Base-by-base conservation (phyloP, 2,329 filamentous ascomycete genomes). In the Cryphonectria nitschkei region DNA sequence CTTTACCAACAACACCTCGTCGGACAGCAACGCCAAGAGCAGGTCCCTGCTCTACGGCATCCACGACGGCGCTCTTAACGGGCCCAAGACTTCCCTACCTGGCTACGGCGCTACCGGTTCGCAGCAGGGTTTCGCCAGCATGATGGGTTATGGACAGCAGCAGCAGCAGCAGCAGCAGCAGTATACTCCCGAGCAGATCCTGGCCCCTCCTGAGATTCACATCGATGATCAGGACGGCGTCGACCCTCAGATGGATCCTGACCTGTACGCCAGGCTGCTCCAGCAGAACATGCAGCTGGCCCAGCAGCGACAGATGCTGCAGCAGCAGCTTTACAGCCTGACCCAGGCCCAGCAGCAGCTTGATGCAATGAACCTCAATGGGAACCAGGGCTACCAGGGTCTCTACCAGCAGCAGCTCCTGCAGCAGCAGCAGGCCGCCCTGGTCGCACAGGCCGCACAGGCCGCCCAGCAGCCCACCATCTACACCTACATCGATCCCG, bases 221-320 rank as follows among this genome's bases (percentile, higher is more conserved):
- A 87, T 96, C 67, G 88, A 91, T 71, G 89, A 91, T 74, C 87
- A 90, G 76, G 86, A 86, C 63, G 63, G 32, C n/a, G 89, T 34
- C 7, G 71, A 92, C 76, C 88, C 93, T 73, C 87, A 90, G 75
- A 93, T 97, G 83, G 96, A 98, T 77, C 94, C 95, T 67, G 91
- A 89, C 73, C 81, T 97, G 68, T 96, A 97, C 75, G 93, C 94
- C 68, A 94, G 97, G 81, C 86, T 98, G 74, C 89, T 98, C 78
- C 92, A 94, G 70, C 97, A 94, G 77, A 97, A 98, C 80, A 84
- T 96, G 79, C 97, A 97, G 78, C 87, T 99, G 66, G 94, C 94
- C 56, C 94, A 97, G 79, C 95, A 97, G 82, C 95, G 98, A 82
- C 94, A 97, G 83, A 92, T 93, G 74, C 89, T 98, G 67, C 95